Base-by-base conservation (phyloP, 1,139 yeast species). In the Nakaseomyces uthaithaninus region DNA sequence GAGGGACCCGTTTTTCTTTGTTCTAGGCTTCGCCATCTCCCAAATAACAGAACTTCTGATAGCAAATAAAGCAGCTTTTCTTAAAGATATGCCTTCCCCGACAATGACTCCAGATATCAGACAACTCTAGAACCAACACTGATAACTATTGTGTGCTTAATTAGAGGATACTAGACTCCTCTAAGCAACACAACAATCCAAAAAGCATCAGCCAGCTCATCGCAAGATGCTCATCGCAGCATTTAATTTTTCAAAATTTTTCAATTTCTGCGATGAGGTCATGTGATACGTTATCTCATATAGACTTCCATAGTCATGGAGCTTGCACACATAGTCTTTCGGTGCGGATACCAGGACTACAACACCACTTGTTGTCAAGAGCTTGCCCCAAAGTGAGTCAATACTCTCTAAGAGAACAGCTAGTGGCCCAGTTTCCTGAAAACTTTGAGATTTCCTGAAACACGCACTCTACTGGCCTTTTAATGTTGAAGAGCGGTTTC, bases 21-120 rank as follows among this genome's bases (percentile, higher is more conserved):
- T 36, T 27, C 47, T 51, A 17, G 42, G 39, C 42, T 49, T 57
- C 8, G 45, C 61, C 63, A 59, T 58, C 3, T 22, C 17, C 33
- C 12, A 28, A 3, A 10, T n/a, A n/a, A n/a, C n/a, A n/a, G n/a
- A n/a, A n/a, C n/a, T n/a, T n/a, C n/a, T n/a, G n/a, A n/a, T n/a
- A n/a, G n/a, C n/a, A n/a, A n/a, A n/a, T n/a, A n/a, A n/a, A n/a
- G n/a, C n/a, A n/a, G n/a, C n/a, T n/a, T n/a, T n/a, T n/a, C n/a
- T n/a, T n/a, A n/a, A n/a, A n/a, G n/a, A n/a, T n/a, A n/a, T n/a
- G n/a, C n/a, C n/a, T n/a, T n/a, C n/a, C n/a, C n/a, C n/a, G n/a
- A n/a, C n/a, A n/a, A n/a, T n/a, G n/a, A n/a, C n/a, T n/a, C n/a
- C 24, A 22, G 10, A 22, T 22, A 22, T 22, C 24, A 22, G 24